A percentile compares a stretch with the other conserved stretches of the same genome.
phyloP scores from a whole-genome alignment of 768 basidiomycete species.

The Termitomyces sp. region DNA sequence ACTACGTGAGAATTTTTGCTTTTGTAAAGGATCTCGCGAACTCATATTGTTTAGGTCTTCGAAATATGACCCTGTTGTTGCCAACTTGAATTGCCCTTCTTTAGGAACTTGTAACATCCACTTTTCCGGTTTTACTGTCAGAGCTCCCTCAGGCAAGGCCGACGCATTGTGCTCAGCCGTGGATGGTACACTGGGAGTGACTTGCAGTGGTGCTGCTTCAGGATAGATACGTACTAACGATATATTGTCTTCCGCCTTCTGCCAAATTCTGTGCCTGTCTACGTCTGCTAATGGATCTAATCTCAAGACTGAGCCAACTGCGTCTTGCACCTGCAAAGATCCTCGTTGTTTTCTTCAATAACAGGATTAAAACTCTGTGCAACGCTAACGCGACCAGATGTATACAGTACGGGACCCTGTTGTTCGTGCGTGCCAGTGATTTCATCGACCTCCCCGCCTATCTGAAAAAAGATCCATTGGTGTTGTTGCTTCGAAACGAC shows the following conservation, averaged over 20 bases:
- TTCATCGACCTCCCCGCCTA: no score
- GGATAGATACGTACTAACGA: conserved; percentile 10
- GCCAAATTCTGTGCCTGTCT: not conserved
- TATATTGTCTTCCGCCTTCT: not conserved
- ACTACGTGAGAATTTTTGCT: conserved; percentile 19
- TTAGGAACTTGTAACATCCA: conserved; percentile 20
- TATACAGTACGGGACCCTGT: no score
- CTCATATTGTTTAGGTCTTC: conserved; percentile 12
- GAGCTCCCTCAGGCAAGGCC: conserved; percentile 19
- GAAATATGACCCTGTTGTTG: conserved; percentile 19
- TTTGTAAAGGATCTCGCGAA: not conserved
- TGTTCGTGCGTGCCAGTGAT: no score
- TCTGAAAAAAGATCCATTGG: no score
- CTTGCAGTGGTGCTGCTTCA: conserved; percentile 21
- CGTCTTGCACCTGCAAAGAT: not conserved
- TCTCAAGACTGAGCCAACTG: not conserved
- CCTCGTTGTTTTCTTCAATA: no score
- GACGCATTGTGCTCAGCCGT: conserved; percentile 21
- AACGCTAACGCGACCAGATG: no score
- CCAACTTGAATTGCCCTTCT: conserved; percentile 22
- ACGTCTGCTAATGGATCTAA: no score
- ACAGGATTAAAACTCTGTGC: no score
- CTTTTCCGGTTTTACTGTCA: conserved; percentile 19
- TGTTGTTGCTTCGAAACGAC: no score
- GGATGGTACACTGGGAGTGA: conserved; percentile 18